Evolutionary conservation across 768 basidiomycete species (phyloP).

Genomic region (Psilocybe tampanensis): DNA sequence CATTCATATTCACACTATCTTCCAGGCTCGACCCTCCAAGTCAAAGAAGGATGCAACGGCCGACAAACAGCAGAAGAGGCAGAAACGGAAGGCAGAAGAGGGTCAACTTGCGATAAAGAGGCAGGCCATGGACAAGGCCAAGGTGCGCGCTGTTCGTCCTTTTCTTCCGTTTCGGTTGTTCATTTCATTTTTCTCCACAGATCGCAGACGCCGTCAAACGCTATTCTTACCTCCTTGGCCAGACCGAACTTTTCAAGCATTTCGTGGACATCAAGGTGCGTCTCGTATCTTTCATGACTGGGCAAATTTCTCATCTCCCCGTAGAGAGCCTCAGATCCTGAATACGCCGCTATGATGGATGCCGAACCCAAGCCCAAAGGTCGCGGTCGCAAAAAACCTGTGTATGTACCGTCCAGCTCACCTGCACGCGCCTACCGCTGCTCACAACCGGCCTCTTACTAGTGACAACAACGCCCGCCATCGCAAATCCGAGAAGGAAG

Average conservation of each 20-base stretch:
- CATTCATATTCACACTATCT: not conserved
- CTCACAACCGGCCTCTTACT: not conserved
- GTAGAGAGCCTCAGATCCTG: conserved; percentile 87
- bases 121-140: conserved; percentile 87
- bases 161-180: not conserved
- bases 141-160: conserved; percentile 44
- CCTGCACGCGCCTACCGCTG: not conserved
- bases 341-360: conserved; percentile 89
- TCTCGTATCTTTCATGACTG: not conserved
- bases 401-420: conserved; percentile 42
- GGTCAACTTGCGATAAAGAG: conserved; percentile 69
- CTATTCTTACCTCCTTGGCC: conserved; percentile 96
- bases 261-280: conserved; percentile 95
- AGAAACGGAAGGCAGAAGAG: conserved; percentile 68
- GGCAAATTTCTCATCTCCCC: conserved; percentile 3
- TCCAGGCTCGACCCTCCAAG: conserved; percentile 26
- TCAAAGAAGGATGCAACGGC: conserved; percentile 32
- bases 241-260: conserved; percentile 97
- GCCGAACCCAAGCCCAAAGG: conserved; percentile 86
- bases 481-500: conserved; percentile 97
- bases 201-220: conserved; percentile 93
- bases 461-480: conserved; percentile 83
- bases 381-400: conserved; percentile 80
- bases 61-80: conserved; percentile 39
- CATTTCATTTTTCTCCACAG: conserved; percentile 40